Evolutionary conservation across 208 protist species (phyloP).

Genomic region (Naegleria lovaniensis): DNA sequence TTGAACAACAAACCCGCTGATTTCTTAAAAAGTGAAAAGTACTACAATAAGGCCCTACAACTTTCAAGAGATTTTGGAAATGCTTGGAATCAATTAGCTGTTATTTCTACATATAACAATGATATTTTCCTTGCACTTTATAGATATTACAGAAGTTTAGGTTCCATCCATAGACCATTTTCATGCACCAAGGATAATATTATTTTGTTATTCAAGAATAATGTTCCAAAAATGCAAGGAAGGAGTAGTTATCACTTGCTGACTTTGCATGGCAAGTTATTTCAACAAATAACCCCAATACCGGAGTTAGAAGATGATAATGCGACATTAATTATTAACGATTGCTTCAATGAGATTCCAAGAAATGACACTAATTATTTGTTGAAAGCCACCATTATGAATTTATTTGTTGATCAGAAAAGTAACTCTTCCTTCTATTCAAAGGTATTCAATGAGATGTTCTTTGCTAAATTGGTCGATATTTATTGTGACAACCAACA

Average conservation of each 20-base stretch:
- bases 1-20: not conserved
- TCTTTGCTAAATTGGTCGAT: not conserved
- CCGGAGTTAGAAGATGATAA: not conserved
- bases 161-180: not conserved
- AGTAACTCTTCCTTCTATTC: not conserved
- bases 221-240: not conserved
- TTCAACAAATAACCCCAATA: not conserved
- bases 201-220: not conserved
- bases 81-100: slow-evolving; percentile 31
- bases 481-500: not conserved
- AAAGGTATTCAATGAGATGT: not conserved
- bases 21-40: not conserved
- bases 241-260: not conserved
- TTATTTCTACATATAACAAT: slow-evolving; percentile 17
- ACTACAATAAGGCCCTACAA: slow-evolving; percentile 6
- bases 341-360: not conserved
- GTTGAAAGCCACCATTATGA: not conserved
- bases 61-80: not conserved
- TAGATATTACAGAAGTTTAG: slow-evolving; percentile 28
- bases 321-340: not conserved
- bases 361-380: not conserved
- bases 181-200: not conserved
- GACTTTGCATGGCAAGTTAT: not conserved
- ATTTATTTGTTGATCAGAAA: not conserved
- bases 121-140: not conserved